Evolutionary conservation across 106 monocot species (phyloP), one percentile per base, ranked within the genome.

Genomic region (Dendrobium catenatum): DNA sequence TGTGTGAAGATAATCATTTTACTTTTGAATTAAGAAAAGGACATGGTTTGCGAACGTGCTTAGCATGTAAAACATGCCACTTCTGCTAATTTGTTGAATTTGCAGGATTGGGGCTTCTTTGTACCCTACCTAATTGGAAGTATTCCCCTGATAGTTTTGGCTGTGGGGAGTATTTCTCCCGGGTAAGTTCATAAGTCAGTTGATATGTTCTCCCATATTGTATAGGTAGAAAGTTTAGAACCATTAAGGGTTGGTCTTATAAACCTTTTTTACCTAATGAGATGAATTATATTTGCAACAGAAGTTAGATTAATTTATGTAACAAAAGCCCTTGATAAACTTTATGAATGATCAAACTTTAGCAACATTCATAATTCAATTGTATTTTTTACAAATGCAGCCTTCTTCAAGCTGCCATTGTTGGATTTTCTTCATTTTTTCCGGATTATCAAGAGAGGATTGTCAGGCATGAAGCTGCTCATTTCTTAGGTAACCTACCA

Each of bases 41-140:
- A 8, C 0, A 27, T 6, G 1, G 26, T 68, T 51, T 51, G 51
- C 51, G 15, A 51, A 51, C 13, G 51, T 51, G 13, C 51, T 51
- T 37, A 5, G 10, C 37, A 40, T 72, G 16, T 0, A 13, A 29
- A 29, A 37, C 29, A 2, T 19, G 44, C 11, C 43, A 44, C 18
- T 78, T 79, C 47, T 77, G 42, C 80, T 77, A 74, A 86, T 42
- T 42, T 19, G 6, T 49, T 64, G 42, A 54, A 77, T 67, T 78
- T 83, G 58, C 88, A 95, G 98, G 95, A 99, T 72, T 99, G 91
- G 95, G 93, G 98, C 55, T 99, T 99, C 80, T 99, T 95, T 76
- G 91, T 93, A 46, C 98, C 95, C 4, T 99, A 99, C 80, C 83
- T 99, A 55, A 64, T 95, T 85, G 98, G 95, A 79, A 99, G 95